Base-by-base conservation (phyloP, 2,329 filamentous ascomycete genomes). In the Alternaria arborescens region DNA sequence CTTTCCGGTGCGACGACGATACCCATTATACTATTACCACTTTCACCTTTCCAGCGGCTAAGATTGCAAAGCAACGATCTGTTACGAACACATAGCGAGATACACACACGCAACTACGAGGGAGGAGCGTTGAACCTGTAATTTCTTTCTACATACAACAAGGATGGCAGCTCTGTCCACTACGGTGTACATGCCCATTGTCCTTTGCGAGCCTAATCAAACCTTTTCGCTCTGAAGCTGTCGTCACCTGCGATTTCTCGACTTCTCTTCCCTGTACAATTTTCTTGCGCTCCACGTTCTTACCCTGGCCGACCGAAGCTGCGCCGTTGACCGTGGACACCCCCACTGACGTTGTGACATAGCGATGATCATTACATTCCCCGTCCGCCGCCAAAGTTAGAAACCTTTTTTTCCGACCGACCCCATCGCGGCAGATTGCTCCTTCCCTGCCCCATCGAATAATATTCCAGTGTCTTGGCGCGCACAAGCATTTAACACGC, bases 21-120 rank as follows among this genome's bases (percentile, higher is more conserved):
- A 78, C 75, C 75, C 75, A 78, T 75, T 76, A 72, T 69, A 72
- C 68, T 65, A 69, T 65, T 70, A 65, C 59, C 62, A 57, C 20
- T 52, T 65, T 60, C 61, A 65, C 57, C 38, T 60, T 72, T 65
- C 48, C 53, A 67, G 65, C 62, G 66, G 68, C 61, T 63, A 67
- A 69, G 64, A 71, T 66, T 70, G 68, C 62, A 60, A 66, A 63
- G 65, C 64, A 64, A 69, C 60, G 61, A 68, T 61, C 64, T 42
- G 43, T 64, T 66, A 69, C 60, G 66, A 65, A 68, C 46, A 58
- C 20, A 67, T 54, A 56, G 63, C 55, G 62, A 60, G 60, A 60
- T 62, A 65, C 56, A 69, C 60, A 69, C 61, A 61, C 40, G 57
- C 61, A 57, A 57, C 48, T 53, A 60, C 55, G 65, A 43, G 59